Evolutionary conservation across 345 rosid species (phyloP).

Genomic region (Syzygium grande): DNA sequence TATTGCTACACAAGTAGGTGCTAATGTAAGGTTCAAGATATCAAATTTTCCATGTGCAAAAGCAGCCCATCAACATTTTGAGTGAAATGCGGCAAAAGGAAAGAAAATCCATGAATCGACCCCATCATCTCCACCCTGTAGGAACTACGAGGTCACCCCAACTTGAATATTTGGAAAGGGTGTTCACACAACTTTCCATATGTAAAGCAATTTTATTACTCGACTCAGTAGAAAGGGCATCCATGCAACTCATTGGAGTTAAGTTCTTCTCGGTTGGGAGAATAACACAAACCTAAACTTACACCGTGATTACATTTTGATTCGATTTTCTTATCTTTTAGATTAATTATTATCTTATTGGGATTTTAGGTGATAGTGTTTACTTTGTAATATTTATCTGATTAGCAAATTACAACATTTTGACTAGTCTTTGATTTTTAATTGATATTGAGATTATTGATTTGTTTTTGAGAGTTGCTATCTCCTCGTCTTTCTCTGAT

Average conservation of each 20-base stretch:
- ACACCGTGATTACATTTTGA: neutral
- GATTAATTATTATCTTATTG: neutral
- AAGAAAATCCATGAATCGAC: constrained; percentile 3
- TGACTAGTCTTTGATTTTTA: neutral
- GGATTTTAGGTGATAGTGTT: neutral
- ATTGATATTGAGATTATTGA: neutral
- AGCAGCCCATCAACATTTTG: neutral
- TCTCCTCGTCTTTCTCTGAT: neutral
- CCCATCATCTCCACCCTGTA: neutral
- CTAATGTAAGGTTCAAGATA: neutral
- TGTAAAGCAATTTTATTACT: neutral
- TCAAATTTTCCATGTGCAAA: neutral
- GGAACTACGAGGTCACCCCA: constrained; percentile 2
- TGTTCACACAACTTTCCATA: neutral
- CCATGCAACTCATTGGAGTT: neutral
- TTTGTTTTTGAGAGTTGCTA: neutral
- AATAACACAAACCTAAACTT: neutral
- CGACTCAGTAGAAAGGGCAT: neutral
- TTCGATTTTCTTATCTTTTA: neutral
- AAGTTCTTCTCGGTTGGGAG: neutral
- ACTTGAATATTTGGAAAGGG: neutral
- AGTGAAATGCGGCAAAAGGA: neutral
- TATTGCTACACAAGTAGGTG: neutral
- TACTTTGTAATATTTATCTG: neutral
- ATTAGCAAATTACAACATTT: neutral